Evolutionary conservation across 495 filamentous ascomycete genomes (phyloP), one percentile per base, ranked within the genome.

Genomic region (Penicillium desertorum): DNA sequence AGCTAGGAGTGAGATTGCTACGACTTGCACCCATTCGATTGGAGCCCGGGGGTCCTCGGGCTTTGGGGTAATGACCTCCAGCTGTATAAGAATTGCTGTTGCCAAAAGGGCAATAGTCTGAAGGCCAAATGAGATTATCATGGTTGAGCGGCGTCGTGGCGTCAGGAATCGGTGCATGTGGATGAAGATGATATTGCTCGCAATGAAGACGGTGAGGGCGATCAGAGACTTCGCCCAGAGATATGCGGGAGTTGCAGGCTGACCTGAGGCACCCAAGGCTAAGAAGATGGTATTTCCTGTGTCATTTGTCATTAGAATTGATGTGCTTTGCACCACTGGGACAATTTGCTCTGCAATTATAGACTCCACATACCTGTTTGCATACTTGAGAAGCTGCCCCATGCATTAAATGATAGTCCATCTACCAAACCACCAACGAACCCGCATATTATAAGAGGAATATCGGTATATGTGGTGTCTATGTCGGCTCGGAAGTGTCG

Each of bases 371-470:
- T 44, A 53, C 79, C 79, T 50, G 81, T 83, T 64, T 84, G 81
- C 81, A 84, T 83, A 54, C 78, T 80, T 32, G 80, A 72, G 61
- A 83, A 84, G 62, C 77, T 82, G 4, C 81, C 78, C 67, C 80
- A 83, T 30, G 81, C 79, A 62, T 70, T 65, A 56, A 68, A 78
- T 46, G 77, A 73, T 3, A 74, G 36, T 11, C 71, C 73, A 37
- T 76, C 73, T 1, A 76, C 70, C 17, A 76, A 59, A 20, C 73
- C 73, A 36, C 70, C 60, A 9, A 76, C 71, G 27, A 74, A 76
- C 3, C 70, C 67, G 30, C 73, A 76, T 34, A 71, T 50, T 36
- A 76, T 63, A 2, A 76, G 62, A n/a, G 72, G 29, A 6, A 73
- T 51, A 61, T 74, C 70, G n/a, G 73, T 64, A 47, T 63, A 56